Percentiles rank a stretch among this genome's conserved stretches.
These are phyloP conservation scores for Hemileccinum hortonii DNA, from an alignment of 1,284 basidiomycete species.

Conservation along the genomic window DNA sequence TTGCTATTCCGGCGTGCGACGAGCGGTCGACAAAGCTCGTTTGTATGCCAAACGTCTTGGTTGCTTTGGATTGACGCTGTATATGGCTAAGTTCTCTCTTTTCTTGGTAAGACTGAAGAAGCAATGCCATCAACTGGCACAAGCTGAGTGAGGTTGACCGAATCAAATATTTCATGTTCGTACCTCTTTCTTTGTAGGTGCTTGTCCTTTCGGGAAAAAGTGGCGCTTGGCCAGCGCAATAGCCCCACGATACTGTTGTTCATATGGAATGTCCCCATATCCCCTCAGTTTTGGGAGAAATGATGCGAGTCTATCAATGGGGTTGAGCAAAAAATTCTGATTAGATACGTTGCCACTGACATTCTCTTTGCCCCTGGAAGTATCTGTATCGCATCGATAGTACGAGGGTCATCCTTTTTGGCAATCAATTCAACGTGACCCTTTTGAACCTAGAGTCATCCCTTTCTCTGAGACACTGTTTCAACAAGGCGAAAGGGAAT, in stretches of 20 bases:
- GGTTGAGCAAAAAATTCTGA: slow-evolving; percentile 3
- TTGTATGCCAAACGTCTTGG: slow-evolving; percentile 21
- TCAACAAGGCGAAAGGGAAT: not conserved
- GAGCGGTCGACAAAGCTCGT: slow-evolving; percentile 16
- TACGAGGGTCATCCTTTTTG: slow-evolving; percentile 17
- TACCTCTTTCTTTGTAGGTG: slow-evolving; percentile 29
- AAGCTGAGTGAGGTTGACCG: slow-evolving; percentile 9
- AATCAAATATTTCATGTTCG: not conserved
- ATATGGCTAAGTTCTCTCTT: slow-evolving; percentile 13
- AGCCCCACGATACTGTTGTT: slow-evolving; percentile 28
- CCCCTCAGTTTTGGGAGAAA: slow-evolving; percentile 33
- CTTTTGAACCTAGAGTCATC: slow-evolving; percentile 24
- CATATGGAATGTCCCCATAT: slow-evolving; percentile 31
- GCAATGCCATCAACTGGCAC: slow-evolving; percentile 25
- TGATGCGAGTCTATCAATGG: slow-evolving; percentile 22
- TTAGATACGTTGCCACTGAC: slow-evolving; percentile 13
- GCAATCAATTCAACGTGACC: slow-evolving; percentile 25
- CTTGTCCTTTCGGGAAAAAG: slow-evolving; percentile 28
- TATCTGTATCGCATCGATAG: slow-evolving; percentile 25
- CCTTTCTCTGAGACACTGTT: not conserved
- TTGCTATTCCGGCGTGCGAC: not conserved
- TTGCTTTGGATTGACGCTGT: slow-evolving; percentile 7
- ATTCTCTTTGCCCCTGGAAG: slow-evolving; percentile 27
- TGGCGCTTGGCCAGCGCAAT: slow-evolving; percentile 31
- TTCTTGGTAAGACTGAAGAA: slow-evolving; percentile 29